Conservation (phyloP, 225 moss, liverwort and hornwort species). For the Rhytidiadelphus loreus region DNA sequence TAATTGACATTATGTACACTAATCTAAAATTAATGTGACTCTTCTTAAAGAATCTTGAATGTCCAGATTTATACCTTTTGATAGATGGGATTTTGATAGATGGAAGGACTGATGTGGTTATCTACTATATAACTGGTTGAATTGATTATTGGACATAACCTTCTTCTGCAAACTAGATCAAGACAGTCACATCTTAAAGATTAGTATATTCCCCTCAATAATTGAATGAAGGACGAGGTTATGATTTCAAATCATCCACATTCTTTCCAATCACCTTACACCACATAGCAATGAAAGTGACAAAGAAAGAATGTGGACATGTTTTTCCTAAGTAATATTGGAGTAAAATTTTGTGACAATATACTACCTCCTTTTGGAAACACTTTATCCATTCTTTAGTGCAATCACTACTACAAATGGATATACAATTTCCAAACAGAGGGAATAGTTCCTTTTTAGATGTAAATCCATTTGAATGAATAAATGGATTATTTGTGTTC, state of each 20-base stretch:
- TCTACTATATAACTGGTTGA: neutral
- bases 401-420: too few species aligned
- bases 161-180: neutral
- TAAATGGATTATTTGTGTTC: neutral
- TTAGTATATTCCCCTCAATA: too few species aligned
- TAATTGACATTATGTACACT: neutral
- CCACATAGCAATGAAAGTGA: neutral
- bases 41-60: neutral
- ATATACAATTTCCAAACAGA: too few species aligned
- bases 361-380: too few species aligned
- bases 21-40: neutral
- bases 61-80: neutral
- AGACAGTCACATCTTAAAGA: neutral
- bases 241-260: neutral
- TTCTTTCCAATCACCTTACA: neutral
- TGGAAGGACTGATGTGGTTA: rapidly evolving
- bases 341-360: neutral
- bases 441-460: rapidly evolving
- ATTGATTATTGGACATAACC: neutral
- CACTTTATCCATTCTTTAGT: too few species aligned
- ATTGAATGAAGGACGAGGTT: neutral
- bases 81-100: too few species aligned
- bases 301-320: neutral
- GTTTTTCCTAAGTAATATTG: neutral
- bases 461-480: neutral